Evolutionary conservation across 441 rosid genomes (phyloP).

Genomic region (Eruca vesicaria): DNA sequence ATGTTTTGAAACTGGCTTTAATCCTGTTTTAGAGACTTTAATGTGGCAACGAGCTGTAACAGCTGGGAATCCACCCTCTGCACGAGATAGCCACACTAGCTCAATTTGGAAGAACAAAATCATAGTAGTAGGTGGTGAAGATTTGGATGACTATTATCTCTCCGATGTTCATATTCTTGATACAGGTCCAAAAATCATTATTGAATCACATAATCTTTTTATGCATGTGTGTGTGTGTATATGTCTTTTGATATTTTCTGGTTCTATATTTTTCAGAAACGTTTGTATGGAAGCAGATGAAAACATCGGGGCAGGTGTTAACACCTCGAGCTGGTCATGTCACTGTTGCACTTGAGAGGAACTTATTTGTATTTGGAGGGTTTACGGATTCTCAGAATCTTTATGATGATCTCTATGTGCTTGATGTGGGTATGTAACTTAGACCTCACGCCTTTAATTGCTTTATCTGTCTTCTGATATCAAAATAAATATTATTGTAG

Average conservation of each 20-base stretch:
- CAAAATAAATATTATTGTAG: constrained; percentile 33
- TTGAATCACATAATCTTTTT: not conserved
- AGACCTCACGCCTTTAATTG: not conserved
- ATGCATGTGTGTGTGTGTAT: not conserved
- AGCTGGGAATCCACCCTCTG: constrained; percentile 75
- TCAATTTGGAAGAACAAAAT: constrained; percentile 84
- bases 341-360: constrained; percentile 73
- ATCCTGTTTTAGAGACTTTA: constrained; percentile 61
- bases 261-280: constrained; percentile 48
- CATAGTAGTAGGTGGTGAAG: constrained; percentile 90
- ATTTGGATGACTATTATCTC: constrained; percentile 71
- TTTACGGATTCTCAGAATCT: constrained; percentile 72
- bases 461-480: not conserved
- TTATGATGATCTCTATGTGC: constrained; percentile 69
- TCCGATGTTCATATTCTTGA: constrained; percentile 93
- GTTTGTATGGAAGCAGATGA: constrained; percentile 77
- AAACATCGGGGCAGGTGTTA: constrained; percentile 58
- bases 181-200: constrained; percentile 51
- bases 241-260: constrained; percentile 11
- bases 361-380: constrained; percentile 85
- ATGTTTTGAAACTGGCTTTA: not conserved
- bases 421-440: constrained; percentile 71
- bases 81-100: constrained; percentile 89
- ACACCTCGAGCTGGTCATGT: constrained; percentile 92
- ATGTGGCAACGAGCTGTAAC: constrained; percentile 75